These are phyloP conservation scores for Hypomontagnella monticulosa DNA, from an alignment of 495 filamentous ascomycete species.

Conservation along the genomic window DNA sequence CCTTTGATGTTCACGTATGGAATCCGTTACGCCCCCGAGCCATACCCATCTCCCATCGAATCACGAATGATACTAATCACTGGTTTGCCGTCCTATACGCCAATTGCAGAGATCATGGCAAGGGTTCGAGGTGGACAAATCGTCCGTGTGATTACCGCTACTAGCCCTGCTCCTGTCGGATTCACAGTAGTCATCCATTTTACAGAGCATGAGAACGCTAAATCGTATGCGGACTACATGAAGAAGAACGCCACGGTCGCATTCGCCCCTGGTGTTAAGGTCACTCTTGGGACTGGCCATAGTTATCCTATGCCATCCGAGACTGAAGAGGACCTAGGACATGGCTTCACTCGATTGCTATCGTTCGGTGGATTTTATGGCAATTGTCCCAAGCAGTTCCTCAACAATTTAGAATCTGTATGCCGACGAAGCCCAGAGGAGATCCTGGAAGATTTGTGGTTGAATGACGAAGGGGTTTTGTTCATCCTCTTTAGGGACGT, in stretches of 20 bases:
- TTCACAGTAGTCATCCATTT: conserved; percentile 18
- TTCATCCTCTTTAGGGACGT: conserved; percentile 19
- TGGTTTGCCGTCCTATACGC: not conserved
- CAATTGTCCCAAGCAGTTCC: not conserved
- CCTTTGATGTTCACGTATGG: conserved; percentile 13
- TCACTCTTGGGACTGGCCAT: not conserved
- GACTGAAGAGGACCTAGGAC: not conserved
- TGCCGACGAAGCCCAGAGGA: not conserved
- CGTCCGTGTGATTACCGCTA: not conserved
- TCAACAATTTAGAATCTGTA: not conserved
- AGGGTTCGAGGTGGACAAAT: conserved; percentile 20
- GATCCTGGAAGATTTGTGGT: conserved; percentile 24
- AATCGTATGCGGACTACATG: not conserved
- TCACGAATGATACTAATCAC: conserved; percentile 20
- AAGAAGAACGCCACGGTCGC: not conserved
- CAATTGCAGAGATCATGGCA: conserved; percentile 4
- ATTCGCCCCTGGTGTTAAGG: not conserved
- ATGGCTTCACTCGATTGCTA: not conserved
- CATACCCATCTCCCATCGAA: not conserved
- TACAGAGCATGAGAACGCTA: not conserved
- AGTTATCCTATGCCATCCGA: conserved; percentile 7
- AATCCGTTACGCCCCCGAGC: conserved; percentile 10
- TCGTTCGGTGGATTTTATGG: not conserved
- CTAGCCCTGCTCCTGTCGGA: not conserved
- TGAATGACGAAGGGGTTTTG: not conserved